Base-by-base conservation (phyloP, 306 rosid species). In the Erythrophleum fordii region DNA sequence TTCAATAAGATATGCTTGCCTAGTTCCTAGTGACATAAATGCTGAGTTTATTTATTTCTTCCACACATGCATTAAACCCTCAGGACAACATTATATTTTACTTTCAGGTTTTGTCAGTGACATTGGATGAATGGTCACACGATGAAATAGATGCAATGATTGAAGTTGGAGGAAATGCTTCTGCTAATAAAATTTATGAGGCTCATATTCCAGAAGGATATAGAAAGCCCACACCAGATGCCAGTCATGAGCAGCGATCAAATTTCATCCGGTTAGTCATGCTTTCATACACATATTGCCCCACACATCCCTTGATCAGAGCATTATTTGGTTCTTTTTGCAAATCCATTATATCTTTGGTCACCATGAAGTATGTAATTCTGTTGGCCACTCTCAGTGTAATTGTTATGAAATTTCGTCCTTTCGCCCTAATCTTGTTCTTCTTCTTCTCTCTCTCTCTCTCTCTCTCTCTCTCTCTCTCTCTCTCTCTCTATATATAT, bases 71-170 rank as follows among this genome's bases (percentile, higher is more conserved):
- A 71, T 56, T 37, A 60, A 71, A 76, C 17, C 67, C 45, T 72
- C 29, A 2, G 22, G 64, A 81, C 39, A 20, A 37, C 56, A 6
- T 77, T 80, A 68, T 52, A 76, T 72, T 83, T 88, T 68, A 77
- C 71, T 80, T 79, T 74, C 87, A 96, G 99, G 97, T 96, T 82
- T 82, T 93, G 83, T 96, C 99, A 0, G 97, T 93, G 85, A 87
- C 99, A 41, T 76, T 96, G 86, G 99, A 96, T 85, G 98, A 96
- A 37, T 96, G 99, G 99, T 89, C 96, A 65, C 94, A 93, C 25
- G 99, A 93, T 59, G 99, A 93, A 89, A 86, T 96, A 83, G 97
- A 93, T 73, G 82, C 98, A 23, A 90, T 96, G 99, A 67, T 90
- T 60, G 98, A 96, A 88, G 94, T 96, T 67, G 99, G 99, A 61